Percentiles rank a stretch among this genome's conserved stretches.
phyloP scores from a whole-genome alignment of 371 early-diverging fungal species.

The Mucor circinelloides region DNA sequence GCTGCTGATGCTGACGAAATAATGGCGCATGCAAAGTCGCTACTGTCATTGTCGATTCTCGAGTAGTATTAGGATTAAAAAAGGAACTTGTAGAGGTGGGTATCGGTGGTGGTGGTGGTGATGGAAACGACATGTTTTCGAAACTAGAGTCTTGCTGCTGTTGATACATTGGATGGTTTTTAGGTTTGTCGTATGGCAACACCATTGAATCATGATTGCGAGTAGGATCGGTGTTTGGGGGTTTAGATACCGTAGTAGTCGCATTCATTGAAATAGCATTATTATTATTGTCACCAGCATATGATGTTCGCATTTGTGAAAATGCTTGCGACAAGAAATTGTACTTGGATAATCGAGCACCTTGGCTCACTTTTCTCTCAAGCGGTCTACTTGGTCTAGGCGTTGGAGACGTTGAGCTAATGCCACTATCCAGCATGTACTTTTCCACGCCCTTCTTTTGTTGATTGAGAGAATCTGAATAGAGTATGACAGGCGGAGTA shows the following conservation, averaged over 20 bases:
- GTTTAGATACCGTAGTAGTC: not conserved
- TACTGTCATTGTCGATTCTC: constrained; percentile 10
- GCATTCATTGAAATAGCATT: not conserved
- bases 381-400: not conserved
- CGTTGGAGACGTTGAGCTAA: not conserved
- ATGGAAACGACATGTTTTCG: not conserved
- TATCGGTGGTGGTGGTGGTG: not conserved
- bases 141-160: not conserved
- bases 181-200: not conserved
- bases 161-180: not conserved
- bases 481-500: constrained; percentile 8
- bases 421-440: not conserved
- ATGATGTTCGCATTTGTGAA: constrained; percentile 28
- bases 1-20: not conserved
- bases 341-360: constrained; percentile 46
- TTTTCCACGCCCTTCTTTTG: not conserved
- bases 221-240: not conserved
- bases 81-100: not conserved
- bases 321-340: constrained; percentile 43
- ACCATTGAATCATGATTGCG: not conserved
- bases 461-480: not conserved
- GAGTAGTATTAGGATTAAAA: not conserved
- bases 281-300: not conserved
- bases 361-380: not conserved
- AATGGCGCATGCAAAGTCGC: constrained; percentile 11